Conservation (phyloP, 768 basidiomycete species). For the Russula vinacea region DNA sequence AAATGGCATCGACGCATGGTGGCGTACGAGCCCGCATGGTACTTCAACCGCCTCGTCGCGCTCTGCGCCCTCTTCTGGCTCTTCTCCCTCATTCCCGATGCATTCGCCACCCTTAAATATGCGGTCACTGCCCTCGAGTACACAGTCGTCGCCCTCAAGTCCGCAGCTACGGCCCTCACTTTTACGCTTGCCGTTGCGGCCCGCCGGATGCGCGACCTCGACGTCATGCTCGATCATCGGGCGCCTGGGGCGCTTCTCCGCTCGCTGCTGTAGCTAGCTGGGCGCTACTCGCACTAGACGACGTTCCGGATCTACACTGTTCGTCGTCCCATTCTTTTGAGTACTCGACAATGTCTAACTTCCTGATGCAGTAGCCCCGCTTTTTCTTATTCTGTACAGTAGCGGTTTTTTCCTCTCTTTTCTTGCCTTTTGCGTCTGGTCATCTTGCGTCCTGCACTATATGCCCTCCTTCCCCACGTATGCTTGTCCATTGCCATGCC, state of each 20-base stretch:
- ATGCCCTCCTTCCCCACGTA: not conserved
- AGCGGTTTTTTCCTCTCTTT: not conserved
- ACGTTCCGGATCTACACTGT: not conserved
- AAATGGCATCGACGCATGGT: conserved; percentile 23
- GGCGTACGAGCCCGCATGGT: conserved; percentile 18
- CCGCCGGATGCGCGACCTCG: conserved; percentile 6
- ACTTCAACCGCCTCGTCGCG: conserved; percentile 18
- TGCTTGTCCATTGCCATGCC: not conserved
- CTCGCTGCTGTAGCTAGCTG: not conserved
- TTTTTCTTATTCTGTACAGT: not conserved
- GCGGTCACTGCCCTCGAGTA: no score
- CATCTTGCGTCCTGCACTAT: not conserved
- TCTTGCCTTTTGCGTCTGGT: not conserved
- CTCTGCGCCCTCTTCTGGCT: conserved; percentile 24
- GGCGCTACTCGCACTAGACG: not conserved
- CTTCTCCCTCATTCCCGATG: conserved; percentile 16
- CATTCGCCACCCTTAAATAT: not conserved
- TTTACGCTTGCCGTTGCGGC: not conserved
- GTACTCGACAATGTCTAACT: not conserved
- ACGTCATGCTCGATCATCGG: not conserved
- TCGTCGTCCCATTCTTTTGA: not conserved
- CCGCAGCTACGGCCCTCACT: not conserved
- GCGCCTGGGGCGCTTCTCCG: not conserved
- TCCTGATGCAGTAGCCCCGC: not conserved
- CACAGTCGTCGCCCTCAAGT: not conserved